These are phyloP conservation scores for Spiraea crenata DNA, from an alignment of 331 rosid species.

Conservation along the genomic window DNA sequence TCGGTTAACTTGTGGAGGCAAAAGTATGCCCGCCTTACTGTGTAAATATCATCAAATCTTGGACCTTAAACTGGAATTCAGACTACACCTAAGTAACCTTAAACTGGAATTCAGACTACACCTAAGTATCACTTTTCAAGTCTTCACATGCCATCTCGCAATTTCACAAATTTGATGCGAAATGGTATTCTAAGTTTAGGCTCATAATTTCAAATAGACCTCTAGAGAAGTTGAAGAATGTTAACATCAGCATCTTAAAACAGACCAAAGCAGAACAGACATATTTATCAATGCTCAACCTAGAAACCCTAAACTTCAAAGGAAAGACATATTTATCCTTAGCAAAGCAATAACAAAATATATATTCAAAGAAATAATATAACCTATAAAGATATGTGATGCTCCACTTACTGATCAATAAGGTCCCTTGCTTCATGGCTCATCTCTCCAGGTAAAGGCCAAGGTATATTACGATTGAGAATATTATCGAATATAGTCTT, in stretches of 20 bases:
- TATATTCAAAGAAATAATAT: neutral
- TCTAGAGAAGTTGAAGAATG: neutral
- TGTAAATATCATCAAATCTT: neutral
- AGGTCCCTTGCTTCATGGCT: conserved; percentile 84
- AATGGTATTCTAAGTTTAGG: neutral
- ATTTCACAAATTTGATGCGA: neutral
- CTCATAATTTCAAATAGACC: neutral
- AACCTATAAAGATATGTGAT: neutral
- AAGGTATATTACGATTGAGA: conserved; percentile 89
- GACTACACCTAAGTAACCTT: neutral
- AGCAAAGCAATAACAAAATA: neutral
- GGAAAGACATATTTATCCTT: neutral
- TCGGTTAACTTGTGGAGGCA: neutral
- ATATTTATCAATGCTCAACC: neutral
- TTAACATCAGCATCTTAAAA: neutral
- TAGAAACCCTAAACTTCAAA: neutral
- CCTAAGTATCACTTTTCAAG: neutral
- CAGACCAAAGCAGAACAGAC: neutral
- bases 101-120: neutral
- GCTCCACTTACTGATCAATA: conserved; percentile 70
- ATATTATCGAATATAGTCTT: conserved; percentile 96
- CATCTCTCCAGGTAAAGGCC: conserved; percentile 93
- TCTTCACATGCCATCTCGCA: neutral
- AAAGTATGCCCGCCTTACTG: neutral
- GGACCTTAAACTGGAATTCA: neutral